Conservation (phyloP, 805 yeast species). For the Dipodascopsis uninucleata region DNA sequence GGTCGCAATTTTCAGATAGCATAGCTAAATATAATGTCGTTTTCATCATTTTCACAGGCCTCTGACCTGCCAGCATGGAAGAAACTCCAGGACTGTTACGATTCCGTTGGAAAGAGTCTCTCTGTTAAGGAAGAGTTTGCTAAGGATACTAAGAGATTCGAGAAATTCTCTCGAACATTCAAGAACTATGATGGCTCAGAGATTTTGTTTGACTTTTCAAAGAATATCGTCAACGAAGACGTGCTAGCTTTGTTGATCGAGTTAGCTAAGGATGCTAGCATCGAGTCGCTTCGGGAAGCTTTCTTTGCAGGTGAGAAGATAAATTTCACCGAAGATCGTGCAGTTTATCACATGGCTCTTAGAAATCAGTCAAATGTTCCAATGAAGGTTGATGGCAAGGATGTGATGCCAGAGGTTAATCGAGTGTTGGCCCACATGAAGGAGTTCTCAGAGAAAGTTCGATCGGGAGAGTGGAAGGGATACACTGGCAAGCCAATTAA, state of each 20-base stretch:
- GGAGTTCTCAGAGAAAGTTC: conserved; percentile 83
- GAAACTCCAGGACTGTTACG: conserved; percentile 66
- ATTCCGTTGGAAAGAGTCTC: conserved; percentile 63
- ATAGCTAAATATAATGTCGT: conserved; percentile 36
- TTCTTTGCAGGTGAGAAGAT: conserved; percentile 92
- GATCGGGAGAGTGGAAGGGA: conserved; percentile 96
- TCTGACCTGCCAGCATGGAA: conserved; percentile 82
- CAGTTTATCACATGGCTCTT: conserved; percentile 94
- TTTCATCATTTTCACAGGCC: conserved; percentile 55
- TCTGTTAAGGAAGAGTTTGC: conserved; percentile 75
- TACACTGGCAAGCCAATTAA: conserved; percentile 92
- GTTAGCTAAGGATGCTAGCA: conserved; percentile 86
- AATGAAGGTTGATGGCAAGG: conserved; percentile 83
- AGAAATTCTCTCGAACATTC: conserved; percentile 72
- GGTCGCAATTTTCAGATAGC: no score
- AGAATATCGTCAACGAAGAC: conserved; percentile 87
- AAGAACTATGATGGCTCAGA: conserved; percentile 81
- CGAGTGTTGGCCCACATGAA: conserved; percentile 92
- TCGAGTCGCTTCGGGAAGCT: conserved; percentile 80
- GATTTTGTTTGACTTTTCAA: conserved; percentile 91
- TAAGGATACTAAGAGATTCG: conserved; percentile 69
- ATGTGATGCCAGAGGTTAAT: conserved; percentile 90
- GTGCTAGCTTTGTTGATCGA: conserved; percentile 61
- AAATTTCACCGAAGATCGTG: conserved; percentile 93
- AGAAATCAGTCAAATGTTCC: conserved; percentile 85